Evolutionary conservation across 345 rosid species (phyloP).

Genomic region (Conringia planisiliqua): DNA sequence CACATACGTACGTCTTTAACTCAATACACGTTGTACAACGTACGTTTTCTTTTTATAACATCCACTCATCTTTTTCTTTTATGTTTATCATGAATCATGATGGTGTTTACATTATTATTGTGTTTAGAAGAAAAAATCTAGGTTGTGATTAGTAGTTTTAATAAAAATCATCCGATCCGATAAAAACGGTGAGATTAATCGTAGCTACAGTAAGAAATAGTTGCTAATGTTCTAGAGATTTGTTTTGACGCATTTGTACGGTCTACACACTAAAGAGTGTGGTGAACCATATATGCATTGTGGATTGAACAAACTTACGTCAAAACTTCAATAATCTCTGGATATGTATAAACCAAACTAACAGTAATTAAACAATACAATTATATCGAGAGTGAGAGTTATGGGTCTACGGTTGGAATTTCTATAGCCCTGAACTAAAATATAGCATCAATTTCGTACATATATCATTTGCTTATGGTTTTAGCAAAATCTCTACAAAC

Average conservation of each 20-base stretch:
- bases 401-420: too few species aligned
- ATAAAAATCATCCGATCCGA: not conserved
- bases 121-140: not conserved
- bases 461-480: slow-evolving; percentile 7
- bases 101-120: not conserved
- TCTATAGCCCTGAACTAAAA: too few species aligned
- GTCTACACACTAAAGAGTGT: not conserved
- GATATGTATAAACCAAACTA: not conserved
- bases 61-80: slow-evolving; percentile 6
- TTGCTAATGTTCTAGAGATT: not conserved
- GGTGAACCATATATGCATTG: not conserved
- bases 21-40: slow-evolving; percentile 14
- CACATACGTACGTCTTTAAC: slow-evolving; percentile 20
- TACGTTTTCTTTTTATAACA: slow-evolving; percentile 24
- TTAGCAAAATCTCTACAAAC: slow-evolving; percentile 18
- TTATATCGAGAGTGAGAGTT: too few species aligned
- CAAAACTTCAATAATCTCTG: not conserved
- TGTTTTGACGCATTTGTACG: not conserved
- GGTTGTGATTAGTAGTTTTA: not conserved
- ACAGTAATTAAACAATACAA: too few species aligned
- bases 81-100: not conserved
- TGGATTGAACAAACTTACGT: not conserved
- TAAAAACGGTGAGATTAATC: not conserved
- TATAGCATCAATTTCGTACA: not conserved
- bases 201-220: not conserved